Evolutionary conservation across 495 filamentous ascomycete genomes (phyloP), one percentile per base, ranked within the genome.

Genomic region (Hypomontagnella submonticulosa): DNA sequence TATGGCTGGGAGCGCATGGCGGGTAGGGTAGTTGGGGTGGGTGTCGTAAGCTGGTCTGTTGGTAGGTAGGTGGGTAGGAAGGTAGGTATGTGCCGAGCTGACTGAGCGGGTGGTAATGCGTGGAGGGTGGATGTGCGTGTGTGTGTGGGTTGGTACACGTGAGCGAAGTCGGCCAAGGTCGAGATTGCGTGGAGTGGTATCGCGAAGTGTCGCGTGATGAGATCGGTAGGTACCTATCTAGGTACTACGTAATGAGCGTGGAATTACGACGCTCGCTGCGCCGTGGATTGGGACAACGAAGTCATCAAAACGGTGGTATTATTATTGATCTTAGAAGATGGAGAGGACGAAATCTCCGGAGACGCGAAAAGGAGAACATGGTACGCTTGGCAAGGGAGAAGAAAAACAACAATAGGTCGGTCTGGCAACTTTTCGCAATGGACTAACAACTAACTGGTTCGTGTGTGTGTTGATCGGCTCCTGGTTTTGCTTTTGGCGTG

Each of bases 1-100:
- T 74, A 74, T n/a, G 73, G 71, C 63, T 60, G 75, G 27, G 75
- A 77, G 60, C 75, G 75, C 75, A 77, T 77, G 15, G 1, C 67
- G 66, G 23, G 11, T 46, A n/a, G 57, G 4, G 20, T 11, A 36
- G 41, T 13, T 11, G 41, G 20, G 16, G n/a, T 23, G 13, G 15
- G 23, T 44, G 23, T 6, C 4, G 27, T 44, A 13, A 46, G 15
- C 16, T 11, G 27, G 27, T 36, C 10, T 5, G 4, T 11, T 37
- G 18, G 11, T 57, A 41, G 8, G n/a, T 16, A 15, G n/a, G 33
- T 43, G 32, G 18, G 15, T 44, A 19, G 13, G 2, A 27, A 27
- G 23, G 3, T 27, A 6, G 23, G 2, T 2, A 27, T 27, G n/a
- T 27, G 23, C 23, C 23, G 23, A 27, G 23, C 23, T 27, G 23